phyloP scores from a whole-genome alignment of 768 basidiomycete genomes.

The Lactarius psammicola region DNA sequence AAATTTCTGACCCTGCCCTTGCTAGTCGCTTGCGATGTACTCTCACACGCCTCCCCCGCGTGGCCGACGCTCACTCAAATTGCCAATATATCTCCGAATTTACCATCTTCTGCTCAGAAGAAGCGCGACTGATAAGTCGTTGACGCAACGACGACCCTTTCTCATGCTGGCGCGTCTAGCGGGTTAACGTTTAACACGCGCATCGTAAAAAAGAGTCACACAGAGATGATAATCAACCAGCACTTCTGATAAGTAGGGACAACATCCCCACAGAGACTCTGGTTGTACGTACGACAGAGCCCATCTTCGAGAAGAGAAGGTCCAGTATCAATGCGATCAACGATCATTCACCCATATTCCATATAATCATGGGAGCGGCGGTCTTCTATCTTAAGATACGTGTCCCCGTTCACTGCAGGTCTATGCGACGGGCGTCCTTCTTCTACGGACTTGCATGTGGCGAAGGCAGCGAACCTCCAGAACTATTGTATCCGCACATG shows the following conservation, averaged over 20 bases:
- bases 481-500: not conserved
- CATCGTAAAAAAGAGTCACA: not conserved
- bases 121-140: not conserved
- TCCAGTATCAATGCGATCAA: not conserved
- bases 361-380: not conserved
- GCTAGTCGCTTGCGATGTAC: not conserved
- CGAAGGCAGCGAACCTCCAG: not conserved
- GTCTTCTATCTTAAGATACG: not conserved
- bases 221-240: not conserved
- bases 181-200: not conserved
- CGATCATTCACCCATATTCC: not conserved
- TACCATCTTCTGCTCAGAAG: not conserved
- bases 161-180: not conserved
- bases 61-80: not conserved
- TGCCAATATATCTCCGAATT: not conserved
- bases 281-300: slow-evolving; percentile 10
- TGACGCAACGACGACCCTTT: not conserved
- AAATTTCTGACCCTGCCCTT: not conserved
- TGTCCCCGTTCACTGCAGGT: not conserved
- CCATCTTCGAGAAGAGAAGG: slow-evolving; percentile 7
- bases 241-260: not conserved
- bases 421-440: not conserved
- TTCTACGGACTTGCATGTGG: slow-evolving; percentile 16
- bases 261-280: not conserved
- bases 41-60: not conserved